These are phyloP conservation scores for Curvularia verruculosa DNA, from an alignment of 2,329 filamentous ascomycete species.

Conservation along the genomic window DNA sequence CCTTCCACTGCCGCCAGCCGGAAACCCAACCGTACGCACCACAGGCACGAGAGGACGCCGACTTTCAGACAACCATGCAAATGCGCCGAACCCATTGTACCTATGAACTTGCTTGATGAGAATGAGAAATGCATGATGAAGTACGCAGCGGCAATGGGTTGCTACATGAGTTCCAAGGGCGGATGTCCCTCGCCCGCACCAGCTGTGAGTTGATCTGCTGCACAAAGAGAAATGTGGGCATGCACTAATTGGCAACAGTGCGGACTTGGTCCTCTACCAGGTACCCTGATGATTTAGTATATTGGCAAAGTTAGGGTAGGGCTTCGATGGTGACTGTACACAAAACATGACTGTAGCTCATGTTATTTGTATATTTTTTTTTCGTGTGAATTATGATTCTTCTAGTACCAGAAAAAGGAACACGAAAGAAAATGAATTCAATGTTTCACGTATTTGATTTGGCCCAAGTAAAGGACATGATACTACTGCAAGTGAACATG, in stretches of 20 bases:
- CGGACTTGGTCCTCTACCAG: slow-evolving; percentile 19
- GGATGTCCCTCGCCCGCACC: slow-evolving; percentile 28
- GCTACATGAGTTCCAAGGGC: slow-evolving; percentile 23
- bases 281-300: slow-evolving; percentile 5
- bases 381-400: not conserved
- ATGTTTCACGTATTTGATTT: not conserved
- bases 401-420: not conserved
- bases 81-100: slow-evolving; percentile 35
- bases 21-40: slow-evolving; percentile 17
- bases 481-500: not conserved
- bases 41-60: slow-evolving; percentile 32
- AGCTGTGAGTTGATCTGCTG: slow-evolving; percentile 13
- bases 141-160: slow-evolving; percentile 22
- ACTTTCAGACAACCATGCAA: slow-evolving; percentile 34
- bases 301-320: not conserved
- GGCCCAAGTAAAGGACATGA: not conserved
- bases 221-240: not conserved
- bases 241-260: slow-evolving; percentile 13
- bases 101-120: slow-evolving; percentile 28
- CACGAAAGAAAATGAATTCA: not conserved
- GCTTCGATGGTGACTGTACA: not conserved
- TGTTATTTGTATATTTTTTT: not conserved
- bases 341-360: not conserved
- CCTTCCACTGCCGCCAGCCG: not conserved
- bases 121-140: slow-evolving; percentile 32